These are phyloP conservation scores for Priceomyces haplophilus DNA, from an alignment of 805 yeast genomes.

Conservation along the genomic window DNA sequence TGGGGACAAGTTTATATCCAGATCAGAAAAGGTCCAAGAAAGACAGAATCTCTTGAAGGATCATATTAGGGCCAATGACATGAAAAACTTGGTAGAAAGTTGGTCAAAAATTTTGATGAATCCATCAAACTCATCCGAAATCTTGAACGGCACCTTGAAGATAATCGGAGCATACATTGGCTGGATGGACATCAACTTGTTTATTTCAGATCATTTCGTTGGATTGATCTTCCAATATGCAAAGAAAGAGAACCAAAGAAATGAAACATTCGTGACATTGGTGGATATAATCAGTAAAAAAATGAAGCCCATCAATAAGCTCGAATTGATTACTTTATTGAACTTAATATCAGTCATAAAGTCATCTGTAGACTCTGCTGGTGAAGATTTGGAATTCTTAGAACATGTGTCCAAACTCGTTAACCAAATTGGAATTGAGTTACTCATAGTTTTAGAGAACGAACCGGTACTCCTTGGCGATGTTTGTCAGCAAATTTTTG, in stretches of 20 bases:
- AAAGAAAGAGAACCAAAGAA: conserved; percentile 45
- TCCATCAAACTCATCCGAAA: conserved; percentile 31
- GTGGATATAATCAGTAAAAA: conserved; percentile 70
- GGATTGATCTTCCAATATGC: conserved; percentile 58
- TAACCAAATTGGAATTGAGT: conserved; percentile 72
- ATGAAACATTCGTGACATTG: conserved; percentile 56
- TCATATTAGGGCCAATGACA: conserved; percentile 71
- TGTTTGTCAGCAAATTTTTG: conserved; percentile 47
- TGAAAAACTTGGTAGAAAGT: conserved; percentile 56
- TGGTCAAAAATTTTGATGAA: conserved; percentile 62
- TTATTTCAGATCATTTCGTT: conserved; percentile 60
- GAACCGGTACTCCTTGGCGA: conserved; percentile 41
- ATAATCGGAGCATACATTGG: conserved; percentile 83
- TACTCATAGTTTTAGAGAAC: conserved; percentile 57
- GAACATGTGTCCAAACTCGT: conserved; percentile 74
- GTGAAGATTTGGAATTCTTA: conserved; percentile 60
- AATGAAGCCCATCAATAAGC: conserved; percentile 70
- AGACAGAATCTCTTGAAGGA: conserved; percentile 78
- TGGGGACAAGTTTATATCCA: conserved; percentile 82
- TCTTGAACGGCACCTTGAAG: conserved; percentile 55
- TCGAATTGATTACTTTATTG: conserved; percentile 65
- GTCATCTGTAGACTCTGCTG: conserved; percentile 28
- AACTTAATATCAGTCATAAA: conserved; percentile 57
- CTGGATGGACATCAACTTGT: conserved; percentile 85
- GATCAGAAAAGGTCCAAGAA: conserved; percentile 59